A percentile compares a stretch with the other conserved stretches of the same genome.
phyloP scores from a whole-genome alignment of 2,329 filamentous ascomycete genomes.

The Dendryphion nanum region DNA sequence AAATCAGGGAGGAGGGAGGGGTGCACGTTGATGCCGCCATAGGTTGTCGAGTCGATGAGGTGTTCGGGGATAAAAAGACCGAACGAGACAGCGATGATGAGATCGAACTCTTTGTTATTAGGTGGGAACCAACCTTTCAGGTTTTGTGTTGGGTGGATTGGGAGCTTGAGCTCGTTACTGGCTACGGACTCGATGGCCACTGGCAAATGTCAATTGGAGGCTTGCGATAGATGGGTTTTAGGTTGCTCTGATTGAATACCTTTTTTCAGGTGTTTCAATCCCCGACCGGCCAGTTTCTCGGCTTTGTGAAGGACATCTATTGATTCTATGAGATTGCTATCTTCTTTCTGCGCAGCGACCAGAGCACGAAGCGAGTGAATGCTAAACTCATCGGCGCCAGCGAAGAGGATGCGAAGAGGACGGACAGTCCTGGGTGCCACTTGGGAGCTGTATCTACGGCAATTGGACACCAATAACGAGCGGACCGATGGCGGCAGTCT shows the following conservation, averaged over 20 bases:
- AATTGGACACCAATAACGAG: slow-evolving; percentile 8
- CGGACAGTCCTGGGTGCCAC: slow-evolving; percentile 20
- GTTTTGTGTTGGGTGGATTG: slow-evolving; percentile 72
- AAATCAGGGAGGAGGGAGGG: slow-evolving; percentile 87
- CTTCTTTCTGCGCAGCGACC: slow-evolving; percentile 53
- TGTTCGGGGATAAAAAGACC: slow-evolving; percentile 81
- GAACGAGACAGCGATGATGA: slow-evolving; percentile 92
- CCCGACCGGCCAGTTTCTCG: slow-evolving; percentile 74
- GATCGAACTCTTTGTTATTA: slow-evolving; percentile 50
- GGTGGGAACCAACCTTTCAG: slow-evolving; percentile 72
- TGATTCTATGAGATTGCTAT: slow-evolving; percentile 50
- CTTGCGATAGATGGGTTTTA: not conserved
- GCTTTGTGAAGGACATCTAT: slow-evolving; percentile 85
- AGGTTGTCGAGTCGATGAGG: slow-evolving; percentile 67
- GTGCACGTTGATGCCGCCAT: slow-evolving; percentile 90
- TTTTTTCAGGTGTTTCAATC: slow-evolving; percentile 65
- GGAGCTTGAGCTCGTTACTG: slow-evolving; percentile 63
- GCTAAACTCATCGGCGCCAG: slow-evolving; percentile 90
- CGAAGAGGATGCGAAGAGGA: slow-evolving; percentile 84
- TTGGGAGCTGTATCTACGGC: slow-evolving; percentile 6
- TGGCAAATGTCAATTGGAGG: no score
- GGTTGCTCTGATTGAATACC: slow-evolving; percentile 52
- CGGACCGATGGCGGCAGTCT: slow-evolving; percentile 22
- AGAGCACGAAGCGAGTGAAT: slow-evolving; percentile 72
- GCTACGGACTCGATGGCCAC: slow-evolving; percentile 68